Conservation (phyloP, 768 basidiomycete species). For the Baorangia bicolor region DNA sequence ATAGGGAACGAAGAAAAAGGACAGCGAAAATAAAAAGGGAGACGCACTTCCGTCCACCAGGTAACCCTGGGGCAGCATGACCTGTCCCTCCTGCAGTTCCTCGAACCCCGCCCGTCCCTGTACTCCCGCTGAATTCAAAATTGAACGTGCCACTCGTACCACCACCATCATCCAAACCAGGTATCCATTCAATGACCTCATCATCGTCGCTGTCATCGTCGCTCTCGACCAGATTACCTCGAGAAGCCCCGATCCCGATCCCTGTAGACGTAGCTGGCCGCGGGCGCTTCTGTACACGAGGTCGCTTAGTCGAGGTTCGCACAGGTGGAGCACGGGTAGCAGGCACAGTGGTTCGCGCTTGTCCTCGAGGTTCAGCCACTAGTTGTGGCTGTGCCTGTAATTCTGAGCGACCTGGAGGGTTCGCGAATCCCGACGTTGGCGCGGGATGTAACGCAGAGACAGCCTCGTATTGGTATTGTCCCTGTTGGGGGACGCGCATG, state of each 20-base stretch:
- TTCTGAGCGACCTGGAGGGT: background rate
- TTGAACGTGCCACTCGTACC: background rate
- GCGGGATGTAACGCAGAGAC: background rate
- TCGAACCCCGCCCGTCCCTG: background rate
- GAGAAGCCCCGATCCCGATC: background rate
- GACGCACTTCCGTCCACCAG: slow-evolving; percentile 30
- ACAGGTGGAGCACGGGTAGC: background rate
- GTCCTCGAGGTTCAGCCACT: background rate
- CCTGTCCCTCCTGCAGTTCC: slow-evolving; percentile 7
- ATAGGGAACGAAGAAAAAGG: background rate
- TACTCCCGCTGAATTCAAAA: background rate
- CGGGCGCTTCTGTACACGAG: slow-evolving; percentile 24
- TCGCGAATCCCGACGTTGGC: background rate
- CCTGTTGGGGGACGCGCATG: slow-evolving; percentile 2
- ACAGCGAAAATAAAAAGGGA: background rate
- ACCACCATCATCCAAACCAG: slow-evolving; percentile 7
- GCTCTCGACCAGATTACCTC: slow-evolving; percentile 16
- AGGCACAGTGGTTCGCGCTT: background rate
- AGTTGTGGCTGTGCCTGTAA: background rate
- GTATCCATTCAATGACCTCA: slow-evolving; percentile 24
- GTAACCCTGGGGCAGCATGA: slow-evolving; percentile 7
- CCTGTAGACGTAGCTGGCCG: slow-evolving; percentile 5
- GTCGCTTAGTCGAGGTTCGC: slow-evolving; percentile 19
- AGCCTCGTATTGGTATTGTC: slow-evolving; percentile 7
- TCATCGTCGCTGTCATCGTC: slow-evolving; percentile 34